Base-by-base conservation (phyloP, 108 stramenopile genomes). In the Phaeodactylum tricornutum region DNA sequence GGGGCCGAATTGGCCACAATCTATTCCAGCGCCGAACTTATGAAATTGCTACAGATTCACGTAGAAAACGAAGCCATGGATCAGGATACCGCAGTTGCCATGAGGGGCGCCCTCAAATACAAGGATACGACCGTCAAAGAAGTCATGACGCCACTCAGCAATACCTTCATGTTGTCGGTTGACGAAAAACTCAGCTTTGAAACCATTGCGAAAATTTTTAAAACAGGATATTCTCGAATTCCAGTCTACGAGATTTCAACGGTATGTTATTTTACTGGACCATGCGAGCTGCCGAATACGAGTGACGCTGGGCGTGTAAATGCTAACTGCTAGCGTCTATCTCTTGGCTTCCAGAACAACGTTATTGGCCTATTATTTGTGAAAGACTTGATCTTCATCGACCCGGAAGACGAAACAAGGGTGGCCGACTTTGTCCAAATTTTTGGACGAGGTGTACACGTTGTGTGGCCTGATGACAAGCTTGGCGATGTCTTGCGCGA, bases 371-470 rank as follows among this genome's bases (percentile, higher is more conserved):
- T 99, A 33, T 70, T 99, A 14, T 87, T 96, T 50, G 93, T 93
- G 41, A 99, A 99, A 71, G 98, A 99, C 53, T 79, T 99, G 3
- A 98, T 98, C 61, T 96, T 99, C 53, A 63, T 99, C 22, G 95
- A 96, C 62, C 96, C 96, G 5, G 95, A 94, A 57, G 95, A 97
- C 69, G 86, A 83, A 25, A 80, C 73, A 9, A 14, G 41, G 41
- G 57, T 78, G 15, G 84, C 94, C 1, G 76, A 98, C 12, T 94
- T 98, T 53, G 72, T 94, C 3, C 67, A 88, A 19, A 92, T 97
- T 43, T 98, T 98, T 72, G 85, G 94, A 6, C 72, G 98, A 27
- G 72, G 74, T 22, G 47, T 88, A 22, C 78, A 88, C 44, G 70
- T 84, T 30, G 87, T 93, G 0, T 87, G 90, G 88, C 77, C 81